Evolutionary conservation across 2,329 filamentous ascomycete species (phyloP).

Genomic region (Colletotrichum lupini): DNA sequence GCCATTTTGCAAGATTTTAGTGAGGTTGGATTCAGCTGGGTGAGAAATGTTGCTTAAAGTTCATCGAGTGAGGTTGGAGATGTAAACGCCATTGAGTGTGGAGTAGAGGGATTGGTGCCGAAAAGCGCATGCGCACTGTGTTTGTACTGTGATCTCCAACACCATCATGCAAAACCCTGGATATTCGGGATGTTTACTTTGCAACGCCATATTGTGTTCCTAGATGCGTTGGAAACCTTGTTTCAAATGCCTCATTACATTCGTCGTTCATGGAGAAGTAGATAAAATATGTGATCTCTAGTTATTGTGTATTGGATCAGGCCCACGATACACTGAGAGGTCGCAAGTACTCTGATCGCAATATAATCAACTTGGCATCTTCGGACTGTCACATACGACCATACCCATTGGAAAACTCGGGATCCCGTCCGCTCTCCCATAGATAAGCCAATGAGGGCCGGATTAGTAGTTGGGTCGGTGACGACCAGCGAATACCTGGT

Average conservation of each 20-base stretch:
- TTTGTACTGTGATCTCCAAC: conserved; percentile 2
- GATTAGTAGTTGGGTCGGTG: conserved; percentile 29
- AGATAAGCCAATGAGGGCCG: conserved; percentile 28
- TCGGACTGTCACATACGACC: neutral
- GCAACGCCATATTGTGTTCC: neutral
- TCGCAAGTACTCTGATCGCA: neutral
- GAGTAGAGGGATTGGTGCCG: neutral
- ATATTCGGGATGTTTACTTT: neutral
- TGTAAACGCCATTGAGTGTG: conserved; percentile 14
- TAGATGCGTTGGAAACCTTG: too few species aligned
- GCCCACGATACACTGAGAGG: neutral
- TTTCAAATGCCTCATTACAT: too few species aligned
- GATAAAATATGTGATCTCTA: neutral
- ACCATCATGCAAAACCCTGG: neutral
- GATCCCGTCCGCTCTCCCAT: conserved; percentile 35
- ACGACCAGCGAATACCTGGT: neutral
- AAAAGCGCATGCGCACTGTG: neutral
- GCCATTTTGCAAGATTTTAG: conserved; percentile 14
- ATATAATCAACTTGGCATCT: accelerated
- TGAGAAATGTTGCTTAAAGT: neutral
- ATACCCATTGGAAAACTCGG: conserved; percentile 32
- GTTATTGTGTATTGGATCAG: neutral
- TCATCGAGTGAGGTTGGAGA: conserved; percentile 4
- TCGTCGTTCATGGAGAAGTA: neutral
- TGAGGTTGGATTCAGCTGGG: neutral